These are phyloP conservation scores for Solanum paucissectum DNA, from an alignment of 257 asterid species.

Conservation along the genomic window DNA sequence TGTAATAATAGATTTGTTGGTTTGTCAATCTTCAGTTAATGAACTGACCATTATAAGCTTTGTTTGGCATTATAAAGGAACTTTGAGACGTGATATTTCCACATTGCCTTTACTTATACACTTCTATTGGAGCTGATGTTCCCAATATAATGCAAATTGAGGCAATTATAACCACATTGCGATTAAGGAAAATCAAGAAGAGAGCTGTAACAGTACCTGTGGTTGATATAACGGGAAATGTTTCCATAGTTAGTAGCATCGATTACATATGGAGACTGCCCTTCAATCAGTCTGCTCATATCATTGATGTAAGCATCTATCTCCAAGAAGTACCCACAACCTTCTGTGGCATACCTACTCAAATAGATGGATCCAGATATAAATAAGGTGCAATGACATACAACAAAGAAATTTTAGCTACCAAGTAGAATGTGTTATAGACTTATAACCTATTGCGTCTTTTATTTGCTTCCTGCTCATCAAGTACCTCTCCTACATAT, in stretches of 20 bases:
- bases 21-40: background rate
- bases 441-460: conserved; percentile 74
- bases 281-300: conserved; percentile 82
- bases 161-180: background rate
- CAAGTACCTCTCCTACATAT: conserved; percentile 87
- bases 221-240: conserved; percentile 93
- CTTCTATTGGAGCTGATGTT: background rate
- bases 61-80: background rate
- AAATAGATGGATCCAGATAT: background rate
- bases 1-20: background rate
- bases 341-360: conserved; percentile 52
- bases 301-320: conserved; percentile 62
- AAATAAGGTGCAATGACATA: background rate
- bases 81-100: background rate
- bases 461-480: conserved; percentile 72
- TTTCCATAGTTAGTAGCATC: conserved; percentile 88
- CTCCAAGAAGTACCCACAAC: conserved; percentile 59
- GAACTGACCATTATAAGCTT: background rate
- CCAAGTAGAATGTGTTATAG: conserved; percentile 3
- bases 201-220: conserved; percentile 48
- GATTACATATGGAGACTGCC: conserved; percentile 56
- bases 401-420: background rate
- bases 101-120: background rate
- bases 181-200: background rate
- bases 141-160: background rate